phyloP scores from a whole-genome alignment of 2,329 filamentous ascomycete species.

The Fusarium sublunatum region DNA sequence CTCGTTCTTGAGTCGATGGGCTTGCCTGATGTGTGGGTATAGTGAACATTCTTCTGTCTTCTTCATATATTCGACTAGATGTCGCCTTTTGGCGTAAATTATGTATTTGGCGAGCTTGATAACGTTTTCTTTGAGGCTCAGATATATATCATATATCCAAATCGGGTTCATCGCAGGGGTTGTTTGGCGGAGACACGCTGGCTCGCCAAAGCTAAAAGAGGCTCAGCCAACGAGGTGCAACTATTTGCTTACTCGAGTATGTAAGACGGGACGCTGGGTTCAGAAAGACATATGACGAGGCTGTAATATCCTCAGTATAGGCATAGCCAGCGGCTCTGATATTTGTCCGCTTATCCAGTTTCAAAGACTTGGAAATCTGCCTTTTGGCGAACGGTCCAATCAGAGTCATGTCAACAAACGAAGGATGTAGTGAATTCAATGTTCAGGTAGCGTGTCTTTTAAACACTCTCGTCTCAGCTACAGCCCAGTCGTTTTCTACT shows the following conservation, averaged over 20 bases:
- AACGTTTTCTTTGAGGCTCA: constrained; percentile 18
- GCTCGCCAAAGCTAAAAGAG: constrained; percentile 38
- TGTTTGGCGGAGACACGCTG: constrained; percentile 10
- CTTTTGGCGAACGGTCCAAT: constrained; percentile 23
- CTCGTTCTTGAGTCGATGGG: constrained; percentile 3
- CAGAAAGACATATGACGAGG: neutral
- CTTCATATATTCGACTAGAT: constrained; percentile 30
- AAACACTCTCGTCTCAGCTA: too few relatives aligned
- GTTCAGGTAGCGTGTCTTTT: neutral
- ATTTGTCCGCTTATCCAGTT: neutral
- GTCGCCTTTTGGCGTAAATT: neutral
- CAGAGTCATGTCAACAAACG: neutral
- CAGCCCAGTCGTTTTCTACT: too few relatives aligned
- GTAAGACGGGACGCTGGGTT: too few relatives aligned
- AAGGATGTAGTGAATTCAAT: neutral
- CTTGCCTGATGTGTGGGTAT: constrained; percentile 3
- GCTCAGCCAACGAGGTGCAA: constrained; percentile 19
- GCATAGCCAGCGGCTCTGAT: neutral
- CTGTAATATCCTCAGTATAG: neutral
- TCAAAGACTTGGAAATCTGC: neutral
- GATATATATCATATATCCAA: constrained; percentile 4
- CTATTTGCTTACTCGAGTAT: neutral
- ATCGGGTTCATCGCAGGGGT: constrained; percentile 1
- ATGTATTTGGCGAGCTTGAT: constrained; percentile 5
- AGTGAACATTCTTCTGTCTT: neutral